These are phyloP conservation scores for Leishmania guyanensis DNA, from an alignment of 208 protist species.

Conservation along the genomic window DNA sequence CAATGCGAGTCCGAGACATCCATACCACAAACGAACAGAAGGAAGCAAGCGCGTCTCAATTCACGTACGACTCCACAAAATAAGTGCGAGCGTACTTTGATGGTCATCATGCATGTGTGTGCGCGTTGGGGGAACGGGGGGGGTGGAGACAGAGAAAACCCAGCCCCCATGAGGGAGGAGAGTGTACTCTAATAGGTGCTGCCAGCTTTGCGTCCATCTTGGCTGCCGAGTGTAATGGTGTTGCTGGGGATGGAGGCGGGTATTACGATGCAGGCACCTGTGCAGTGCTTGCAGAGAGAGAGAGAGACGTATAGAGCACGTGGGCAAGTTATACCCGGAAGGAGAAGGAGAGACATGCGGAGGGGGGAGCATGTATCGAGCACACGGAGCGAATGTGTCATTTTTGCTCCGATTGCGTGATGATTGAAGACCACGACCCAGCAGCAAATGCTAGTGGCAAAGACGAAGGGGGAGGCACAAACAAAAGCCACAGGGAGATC, in stretches of 20 bases:
- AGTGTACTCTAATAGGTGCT: not conserved
- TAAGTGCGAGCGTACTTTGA: constrained; percentile 68
- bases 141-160: not conserved
- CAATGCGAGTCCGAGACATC: not conserved
- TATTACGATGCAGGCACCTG: not conserved
- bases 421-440: not conserved
- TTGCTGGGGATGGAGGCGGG: not conserved
- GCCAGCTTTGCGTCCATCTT: not conserved
- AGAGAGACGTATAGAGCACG: not conserved
- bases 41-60: not conserved
- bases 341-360: not conserved
- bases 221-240: not conserved
- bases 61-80: constrained; percentile 52
- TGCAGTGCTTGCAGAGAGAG: not conserved
- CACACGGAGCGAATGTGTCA: not conserved
- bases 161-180: not conserved
- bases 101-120: constrained; percentile 22
- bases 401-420: not conserved
- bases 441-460: not conserved
- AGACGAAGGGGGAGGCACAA: not conserved
- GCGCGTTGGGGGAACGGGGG: not conserved
- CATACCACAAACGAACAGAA: not conserved
- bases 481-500: not conserved
- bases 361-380: not conserved
- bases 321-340: not conserved